Percentiles rank a stretch among this genome's conserved stretches.
phyloP scores from a whole-genome alignment of 1,284 basidiomycete genomes.

The Ustanciosporium gigantosporum region DNA sequence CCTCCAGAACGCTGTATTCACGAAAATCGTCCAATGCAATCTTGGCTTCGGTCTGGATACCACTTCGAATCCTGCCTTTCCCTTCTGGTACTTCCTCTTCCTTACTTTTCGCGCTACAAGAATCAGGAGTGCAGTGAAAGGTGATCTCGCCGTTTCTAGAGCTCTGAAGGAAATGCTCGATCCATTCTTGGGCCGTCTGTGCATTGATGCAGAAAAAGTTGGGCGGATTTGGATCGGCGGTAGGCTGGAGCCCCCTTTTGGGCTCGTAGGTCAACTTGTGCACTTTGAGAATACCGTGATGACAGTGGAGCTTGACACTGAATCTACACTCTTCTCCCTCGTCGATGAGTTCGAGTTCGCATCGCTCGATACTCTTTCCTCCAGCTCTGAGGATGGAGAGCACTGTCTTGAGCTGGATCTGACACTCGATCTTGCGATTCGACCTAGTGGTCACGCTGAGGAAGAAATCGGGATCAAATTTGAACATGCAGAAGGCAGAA shows the following conservation, averaged over 20 bases:
- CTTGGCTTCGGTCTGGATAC: constrained; percentile 42
- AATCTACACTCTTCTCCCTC: constrained; percentile 13
- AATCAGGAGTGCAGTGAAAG: constrained; percentile 13
- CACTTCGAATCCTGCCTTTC: constrained; percentile 6
- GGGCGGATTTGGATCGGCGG: constrained; percentile 35
- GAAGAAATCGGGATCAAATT: constrained; percentile 45
- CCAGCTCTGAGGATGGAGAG: constrained; percentile 39
- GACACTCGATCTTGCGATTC: constrained; percentile 32
- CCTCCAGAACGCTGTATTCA: constrained; percentile 23
- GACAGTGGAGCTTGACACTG: constrained; percentile 31
- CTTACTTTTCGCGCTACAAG: constrained; percentile 28
- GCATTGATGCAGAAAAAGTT: constrained; percentile 29
- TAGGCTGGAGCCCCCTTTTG: constrained; percentile 33
- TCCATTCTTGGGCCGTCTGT: constrained; percentile 40
- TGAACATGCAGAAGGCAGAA: constrained; percentile 52
- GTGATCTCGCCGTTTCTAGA: constrained; percentile 41
- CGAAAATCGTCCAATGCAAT: constrained; percentile 32
- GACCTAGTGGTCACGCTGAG: constrained; percentile 8
- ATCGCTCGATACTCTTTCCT: constrained; percentile 30
- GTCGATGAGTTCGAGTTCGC: constrained; percentile 22
- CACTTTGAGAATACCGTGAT: constrained; percentile 40
- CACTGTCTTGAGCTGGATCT: constrained; percentile 41
- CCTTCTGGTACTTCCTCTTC: constrained; percentile 13
- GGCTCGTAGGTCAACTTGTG: constrained; percentile 48
- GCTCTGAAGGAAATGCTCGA: constrained; percentile 40